Conservation (phyloP, 1,139 yeast genomes). For the Wickerhamiella pararugosa region DNA sequence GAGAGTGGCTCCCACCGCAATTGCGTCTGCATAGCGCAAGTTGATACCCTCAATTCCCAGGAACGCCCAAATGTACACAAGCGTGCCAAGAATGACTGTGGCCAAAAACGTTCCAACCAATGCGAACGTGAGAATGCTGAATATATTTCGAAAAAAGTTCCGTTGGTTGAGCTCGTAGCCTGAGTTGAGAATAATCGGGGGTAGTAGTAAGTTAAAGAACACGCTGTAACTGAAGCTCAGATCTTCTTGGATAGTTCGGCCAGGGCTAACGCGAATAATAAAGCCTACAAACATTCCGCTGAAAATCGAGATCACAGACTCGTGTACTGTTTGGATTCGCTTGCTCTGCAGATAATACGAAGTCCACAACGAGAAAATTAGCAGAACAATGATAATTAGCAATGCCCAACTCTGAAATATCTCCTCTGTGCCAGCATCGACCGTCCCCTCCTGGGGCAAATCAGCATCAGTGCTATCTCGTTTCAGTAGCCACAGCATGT, state of each 20-base stretch:
- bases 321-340: constrained; percentile 87
- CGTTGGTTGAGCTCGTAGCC: constrained; percentile 96
- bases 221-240: constrained; percentile 90
- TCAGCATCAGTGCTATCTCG: constrained; percentile 29
- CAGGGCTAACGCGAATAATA: constrained; percentile 78
- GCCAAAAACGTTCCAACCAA: constrained; percentile 94
- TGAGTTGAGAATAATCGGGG: constrained; percentile 90
- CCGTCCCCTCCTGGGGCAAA: constrained; percentile 42
- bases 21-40: constrained; percentile 87
- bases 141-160: constrained; percentile 83
- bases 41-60: constrained; percentile 78
- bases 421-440: constrained; percentile 88
- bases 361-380: constrained; percentile 88
- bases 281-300: constrained; percentile 95
- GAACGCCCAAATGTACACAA: constrained; percentile 79
- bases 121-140: constrained; percentile 85
- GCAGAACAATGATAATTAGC: constrained; percentile 63
- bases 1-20: constrained; percentile 93
- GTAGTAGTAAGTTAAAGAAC: constrained; percentile 83
- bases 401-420: constrained; percentile 96
- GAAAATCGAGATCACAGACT: constrained; percentile 87
- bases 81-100: constrained; percentile 74
- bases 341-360: constrained; percentile 85
- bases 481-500: neutral
- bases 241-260: constrained; percentile 92